Base-by-base conservation (phyloP, 2,329 filamentous ascomycete genomes). In the Colletotrichum acutatum region DNA sequence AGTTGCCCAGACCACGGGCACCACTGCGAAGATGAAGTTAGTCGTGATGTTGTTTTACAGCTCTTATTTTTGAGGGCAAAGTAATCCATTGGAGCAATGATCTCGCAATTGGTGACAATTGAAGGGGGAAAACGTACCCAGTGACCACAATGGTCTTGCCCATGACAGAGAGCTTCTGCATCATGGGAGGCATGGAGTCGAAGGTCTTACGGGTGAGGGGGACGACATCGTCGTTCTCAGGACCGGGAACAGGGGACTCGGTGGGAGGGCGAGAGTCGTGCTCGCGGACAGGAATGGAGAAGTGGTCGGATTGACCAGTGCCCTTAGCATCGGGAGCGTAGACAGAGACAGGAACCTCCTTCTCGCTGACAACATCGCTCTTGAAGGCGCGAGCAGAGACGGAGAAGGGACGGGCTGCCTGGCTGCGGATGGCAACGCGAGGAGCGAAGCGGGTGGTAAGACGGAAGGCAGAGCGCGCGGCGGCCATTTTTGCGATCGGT, bases 1-100 rank as follows among this genome's bases (percentile, higher is more conserved):
- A 88, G 87, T 93, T 94, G 62, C 93, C 93, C 6, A 95, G 87
- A 79, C 93, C 93, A 78, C 93, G 92, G 74, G 92, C 93, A 81
- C 92, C 93, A 79, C 92, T 92, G 61, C 12, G 19, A 52, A 56
- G 30, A 8, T 12, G 22, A 68, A 49, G 61, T 73, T 37, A 74
- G 66, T 28, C 60, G 74, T 42, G 46, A 37, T 54, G n/a, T n/a
- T 34, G 68, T 69, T 66, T 54, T 56, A 28, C 22, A 0, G 37
- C 14, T 42, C 16, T 42, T 19, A 1, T 7, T 42, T 42, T n/a
- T 4, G 5, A 7, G 26, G 2, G 5, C 11, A 16, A 5, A 53
- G 9, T 19, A 8, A 49, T 52, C 60, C 49, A 71, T 34, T 70
- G 61, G 32, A 54, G 19, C 42, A 4, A 12, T 30, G 30, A 71